Conservation (phyloP, 192 early-diverging fungal species). For the Lobulomyces angularis region DNA sequence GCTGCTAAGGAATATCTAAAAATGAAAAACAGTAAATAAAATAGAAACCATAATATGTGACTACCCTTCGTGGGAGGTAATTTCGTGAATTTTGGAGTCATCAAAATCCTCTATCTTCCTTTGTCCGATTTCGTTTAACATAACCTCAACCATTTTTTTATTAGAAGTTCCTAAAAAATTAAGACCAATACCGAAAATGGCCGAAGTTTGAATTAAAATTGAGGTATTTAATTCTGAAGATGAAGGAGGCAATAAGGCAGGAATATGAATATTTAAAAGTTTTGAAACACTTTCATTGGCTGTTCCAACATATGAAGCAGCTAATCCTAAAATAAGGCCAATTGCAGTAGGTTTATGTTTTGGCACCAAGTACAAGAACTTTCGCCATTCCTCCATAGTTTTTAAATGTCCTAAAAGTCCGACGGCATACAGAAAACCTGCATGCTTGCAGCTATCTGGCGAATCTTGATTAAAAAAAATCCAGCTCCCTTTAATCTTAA, state of each 20-base stretch:
- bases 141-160: constrained; percentile 57
- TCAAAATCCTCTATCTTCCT: constrained; percentile 15
- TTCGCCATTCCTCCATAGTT: constrained; percentile 49
- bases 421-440: constrained; percentile 65
- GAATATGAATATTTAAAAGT: constrained; percentile 65
- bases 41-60: constrained; percentile 12
- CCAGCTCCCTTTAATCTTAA: constrained; percentile 59
- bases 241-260: constrained; percentile 47
- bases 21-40: constrained; percentile 19
- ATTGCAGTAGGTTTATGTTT: constrained; percentile 57
- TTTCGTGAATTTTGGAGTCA: too few relatives aligned
- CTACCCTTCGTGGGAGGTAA: background rate
- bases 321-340: constrained; percentile 64
- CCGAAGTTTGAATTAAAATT: constrained; percentile 47
- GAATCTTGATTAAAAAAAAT: constrained; percentile 56
- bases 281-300: constrained; percentile 49
- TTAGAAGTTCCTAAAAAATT: constrained; percentile 55
- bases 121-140: constrained; percentile 55
- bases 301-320: constrained; percentile 55
- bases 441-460: constrained; percentile 50
- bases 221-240: constrained; percentile 50
- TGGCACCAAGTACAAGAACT: constrained; percentile 50
- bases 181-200: constrained; percentile 66
- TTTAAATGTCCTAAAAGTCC: constrained; percentile 67
- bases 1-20: constrained; percentile 63